phyloP scores from a whole-genome alignment of 495 filamentous ascomycete species.

The Aspergillus bertholletiae region DNA sequence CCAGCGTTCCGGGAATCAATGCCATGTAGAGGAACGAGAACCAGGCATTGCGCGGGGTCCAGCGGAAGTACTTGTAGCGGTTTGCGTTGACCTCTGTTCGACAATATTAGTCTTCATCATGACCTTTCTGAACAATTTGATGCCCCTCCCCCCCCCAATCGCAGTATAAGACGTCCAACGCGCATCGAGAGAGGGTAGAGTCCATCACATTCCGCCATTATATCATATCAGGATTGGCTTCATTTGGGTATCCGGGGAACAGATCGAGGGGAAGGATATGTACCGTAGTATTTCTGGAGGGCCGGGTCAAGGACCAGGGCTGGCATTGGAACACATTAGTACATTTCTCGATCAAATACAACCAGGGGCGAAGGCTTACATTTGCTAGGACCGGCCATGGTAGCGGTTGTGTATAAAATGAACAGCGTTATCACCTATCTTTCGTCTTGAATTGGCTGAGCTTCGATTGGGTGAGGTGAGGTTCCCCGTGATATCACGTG shows the following conservation, averaged over 20 bases:
- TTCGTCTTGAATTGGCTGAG: slow-evolving; percentile 1
- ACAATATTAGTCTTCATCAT: not conserved
- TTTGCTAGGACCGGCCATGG: slow-evolving; percentile 49
- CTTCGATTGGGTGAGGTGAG: slow-evolving; percentile 6
- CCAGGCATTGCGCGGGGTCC: slow-evolving; percentile 77
- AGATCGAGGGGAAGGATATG: slow-evolving; percentile 15
- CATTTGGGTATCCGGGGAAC: not conserved
- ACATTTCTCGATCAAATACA: not conserved
- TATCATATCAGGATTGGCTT: too few species aligned
- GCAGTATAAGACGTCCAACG: too few species aligned
- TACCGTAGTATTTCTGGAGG: slow-evolving; percentile 72
- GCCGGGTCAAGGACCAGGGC: slow-evolving; percentile 72
- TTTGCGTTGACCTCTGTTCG: slow-evolving; percentile 73
- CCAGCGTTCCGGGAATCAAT: slow-evolving; percentile 64
- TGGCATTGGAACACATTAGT: slow-evolving; percentile 11
- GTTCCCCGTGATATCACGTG: slow-evolving; percentile 15
- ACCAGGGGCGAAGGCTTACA: slow-evolving; percentile 25
- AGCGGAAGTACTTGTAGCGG: slow-evolving; percentile 93
- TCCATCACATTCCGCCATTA: too few species aligned
- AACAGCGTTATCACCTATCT: not conserved
- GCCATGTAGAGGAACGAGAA: slow-evolving; percentile 71
- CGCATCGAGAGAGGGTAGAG: too few species aligned
- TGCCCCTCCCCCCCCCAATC: too few species aligned
- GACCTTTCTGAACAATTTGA: too few species aligned
- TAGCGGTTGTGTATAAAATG: slow-evolving; percentile 16